phyloP scores from a whole-genome alignment of 73 alveolate genomes.

The Halteria grandinella region DNA sequence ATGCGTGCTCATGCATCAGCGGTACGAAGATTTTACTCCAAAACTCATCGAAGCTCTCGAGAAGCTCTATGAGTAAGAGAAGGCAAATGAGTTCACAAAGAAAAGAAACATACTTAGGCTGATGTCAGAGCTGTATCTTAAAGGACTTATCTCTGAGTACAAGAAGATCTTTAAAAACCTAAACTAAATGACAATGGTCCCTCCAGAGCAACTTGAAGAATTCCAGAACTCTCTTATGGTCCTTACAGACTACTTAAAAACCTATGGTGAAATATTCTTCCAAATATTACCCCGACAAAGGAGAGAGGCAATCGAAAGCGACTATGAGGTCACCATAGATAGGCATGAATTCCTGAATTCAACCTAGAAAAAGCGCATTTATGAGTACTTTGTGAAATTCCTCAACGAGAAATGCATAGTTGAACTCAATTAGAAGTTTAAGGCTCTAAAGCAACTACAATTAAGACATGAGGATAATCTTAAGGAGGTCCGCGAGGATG shows the following conservation, averaged over 20 bases:
- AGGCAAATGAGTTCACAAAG: slow-evolving; percentile 10
- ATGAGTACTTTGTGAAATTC: slow-evolving; percentile 7
- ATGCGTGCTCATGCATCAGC: slow-evolving; percentile 37
- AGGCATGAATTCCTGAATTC: slow-evolving; percentile 31
- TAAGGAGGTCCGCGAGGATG: slow-evolving; percentile 38
- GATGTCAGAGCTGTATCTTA: slow-evolving; percentile 43
- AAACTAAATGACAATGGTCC: neutral
- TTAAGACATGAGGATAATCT: slow-evolving; percentile 41
- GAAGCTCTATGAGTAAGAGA: slow-evolving; percentile 23
- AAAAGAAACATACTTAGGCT: slow-evolving; percentile 49
- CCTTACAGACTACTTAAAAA: slow-evolving; percentile 39
- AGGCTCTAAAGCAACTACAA: neutral
- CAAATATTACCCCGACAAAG: slow-evolving; percentile 28
- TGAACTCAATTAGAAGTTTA: neutral
- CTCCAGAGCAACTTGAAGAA: slow-evolving; percentile 25
- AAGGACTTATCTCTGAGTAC: slow-evolving; percentile 48
- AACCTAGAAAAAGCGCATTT: slow-evolving; percentile 21
- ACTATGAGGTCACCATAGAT: slow-evolving; percentile 30
- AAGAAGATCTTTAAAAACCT: slow-evolving; percentile 50
- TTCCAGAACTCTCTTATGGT: slow-evolving; percentile 28
- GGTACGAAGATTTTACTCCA: slow-evolving; percentile 58
- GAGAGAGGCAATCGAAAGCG: slow-evolving; percentile 45
- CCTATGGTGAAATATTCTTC: slow-evolving; percentile 51
- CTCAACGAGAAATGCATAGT: slow-evolving; percentile 14
- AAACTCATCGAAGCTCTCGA: slow-evolving; percentile 32